Conservation (phyloP, 352 stramenopile genomes). For the Globisporangium paddicum region DNA sequence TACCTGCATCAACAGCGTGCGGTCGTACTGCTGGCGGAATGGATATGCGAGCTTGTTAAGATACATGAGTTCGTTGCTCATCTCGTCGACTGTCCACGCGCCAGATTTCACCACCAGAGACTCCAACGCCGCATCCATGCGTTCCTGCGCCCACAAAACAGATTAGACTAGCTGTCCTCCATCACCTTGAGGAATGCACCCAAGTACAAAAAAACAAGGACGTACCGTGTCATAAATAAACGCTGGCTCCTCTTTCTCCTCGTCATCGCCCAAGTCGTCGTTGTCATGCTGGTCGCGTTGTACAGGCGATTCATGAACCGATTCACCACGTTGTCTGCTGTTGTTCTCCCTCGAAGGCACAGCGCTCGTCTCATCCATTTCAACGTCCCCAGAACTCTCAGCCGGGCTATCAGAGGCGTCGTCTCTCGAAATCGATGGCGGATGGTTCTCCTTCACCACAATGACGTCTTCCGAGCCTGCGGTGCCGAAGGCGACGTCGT, state of each 20-base stretch:
- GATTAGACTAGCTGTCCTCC: not conserved
- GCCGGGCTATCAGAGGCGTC: slow-evolving; percentile 3
- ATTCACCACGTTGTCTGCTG: not conserved
- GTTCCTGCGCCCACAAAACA: slow-evolving; percentile 24
- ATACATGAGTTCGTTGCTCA: slow-evolving; percentile 61
- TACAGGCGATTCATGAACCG: not conserved
- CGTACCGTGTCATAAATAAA: slow-evolving; percentile 87
- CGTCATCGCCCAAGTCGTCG: not conserved
- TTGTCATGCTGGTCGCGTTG: not conserved
- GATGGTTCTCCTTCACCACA: slow-evolving; percentile 9
- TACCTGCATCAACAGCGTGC: slow-evolving; percentile 65
- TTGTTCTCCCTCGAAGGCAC: not conserved
- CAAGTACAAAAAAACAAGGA: not conserved
- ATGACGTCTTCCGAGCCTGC: slow-evolving; percentile 18
- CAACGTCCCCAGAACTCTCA: not conserved
- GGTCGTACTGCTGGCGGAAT: slow-evolving; percentile 57
- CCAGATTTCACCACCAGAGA: slow-evolving; percentile 53
- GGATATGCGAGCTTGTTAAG: slow-evolving; percentile 71
- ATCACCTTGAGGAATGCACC: not conserved
- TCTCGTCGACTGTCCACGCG: slow-evolving; percentile 65
- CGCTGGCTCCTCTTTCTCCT: slow-evolving; percentile 11
- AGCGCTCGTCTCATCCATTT: not conserved
- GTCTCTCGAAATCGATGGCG: not conserved
- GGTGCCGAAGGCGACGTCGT: slow-evolving; percentile 28
- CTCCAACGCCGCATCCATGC: slow-evolving; percentile 46